A percentile compares a stretch with the other conserved stretches of the same genome.
Conservation (phyloP, 1,284 basidiomycete genomes). For the Calocybe gambosa region DNA sequence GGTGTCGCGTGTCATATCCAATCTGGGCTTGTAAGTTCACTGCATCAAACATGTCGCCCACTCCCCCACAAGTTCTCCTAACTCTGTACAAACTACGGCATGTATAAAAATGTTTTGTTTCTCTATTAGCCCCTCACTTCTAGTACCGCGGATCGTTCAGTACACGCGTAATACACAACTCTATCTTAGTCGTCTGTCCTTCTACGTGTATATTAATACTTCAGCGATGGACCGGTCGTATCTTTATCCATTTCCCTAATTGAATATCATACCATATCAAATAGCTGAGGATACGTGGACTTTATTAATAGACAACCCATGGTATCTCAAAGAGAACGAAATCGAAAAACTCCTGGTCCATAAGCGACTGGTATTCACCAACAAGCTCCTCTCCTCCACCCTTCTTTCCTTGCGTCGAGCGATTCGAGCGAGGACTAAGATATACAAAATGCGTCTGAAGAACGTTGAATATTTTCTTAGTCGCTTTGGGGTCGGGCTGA, state of each 20-base stretch:
- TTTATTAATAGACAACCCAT: conserved; percentile 58
- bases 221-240: conserved; percentile 46
- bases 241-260: conserved; percentile 45
- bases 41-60: background rate
- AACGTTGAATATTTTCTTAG: conserved; percentile 72
- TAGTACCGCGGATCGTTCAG: conserved; percentile 18
- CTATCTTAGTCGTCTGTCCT: conserved; percentile 18
- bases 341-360: conserved; percentile 93
- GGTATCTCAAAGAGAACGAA: conserved; percentile 88
- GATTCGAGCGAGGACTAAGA: conserved; percentile 63
- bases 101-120: conserved; percentile 16
- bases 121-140: conserved; percentile 9
- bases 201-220: conserved; percentile 36
- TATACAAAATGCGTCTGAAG: conserved; percentile 80
- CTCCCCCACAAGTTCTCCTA: conserved; percentile 4
- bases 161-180: conserved; percentile 20
- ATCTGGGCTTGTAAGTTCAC: conserved; percentile 55
- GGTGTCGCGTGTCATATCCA: conserved; percentile 72
- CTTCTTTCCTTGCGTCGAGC: conserved; percentile 36
- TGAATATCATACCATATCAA: conserved; percentile 21
- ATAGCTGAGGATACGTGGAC: conserved; percentile 16
- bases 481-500: conserved; percentile 84
- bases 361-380: conserved; percentile 84
- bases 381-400: conserved; percentile 59
- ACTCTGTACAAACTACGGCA: conserved; percentile 16